Evolutionary conservation across 2,329 filamentous ascomycete species (phyloP).

Genomic region (Emmonsiellopsis sp.): DNA sequence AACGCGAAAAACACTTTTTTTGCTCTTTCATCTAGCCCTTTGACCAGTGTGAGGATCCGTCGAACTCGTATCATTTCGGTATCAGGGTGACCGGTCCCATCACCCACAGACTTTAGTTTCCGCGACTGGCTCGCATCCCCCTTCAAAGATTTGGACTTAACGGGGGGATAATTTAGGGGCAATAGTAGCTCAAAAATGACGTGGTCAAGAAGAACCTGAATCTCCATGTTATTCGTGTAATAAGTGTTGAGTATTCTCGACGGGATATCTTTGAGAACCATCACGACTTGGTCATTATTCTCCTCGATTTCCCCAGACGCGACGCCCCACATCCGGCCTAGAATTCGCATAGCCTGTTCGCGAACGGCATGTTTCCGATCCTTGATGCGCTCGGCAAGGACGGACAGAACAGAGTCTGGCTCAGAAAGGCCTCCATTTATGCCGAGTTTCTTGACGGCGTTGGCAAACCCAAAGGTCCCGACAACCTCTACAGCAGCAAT

Average conservation of each 20-base stretch:
- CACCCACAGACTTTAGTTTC: constrained; percentile 32
- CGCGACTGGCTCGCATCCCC: constrained; percentile 48
- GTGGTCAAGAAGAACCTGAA: constrained; percentile 74
- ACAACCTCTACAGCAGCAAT: constrained; percentile 81
- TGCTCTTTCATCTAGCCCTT: constrained; percentile 64
- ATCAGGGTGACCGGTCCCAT: constrained; percentile 30
- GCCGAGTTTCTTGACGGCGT: constrained; percentile 74
- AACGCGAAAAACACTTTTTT: constrained; percentile 84
- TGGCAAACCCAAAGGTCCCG: constrained; percentile 67
- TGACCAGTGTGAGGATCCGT: constrained; percentile 72
- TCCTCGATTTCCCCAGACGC: constrained; percentile 77
- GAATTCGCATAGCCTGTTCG: constrained; percentile 72
- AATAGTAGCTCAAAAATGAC: constrained; percentile 80
- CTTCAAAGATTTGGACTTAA: constrained; percentile 44
- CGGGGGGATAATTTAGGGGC: constrained; percentile 77
- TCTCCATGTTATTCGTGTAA: constrained; percentile 80
- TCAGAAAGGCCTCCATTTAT: constrained; percentile 64
- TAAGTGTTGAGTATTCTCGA: constrained; percentile 76
- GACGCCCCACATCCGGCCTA: constrained; percentile 88
- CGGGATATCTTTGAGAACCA: constrained; percentile 72
- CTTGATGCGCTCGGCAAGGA: constrained; percentile 77
- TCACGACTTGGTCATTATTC: constrained; percentile 65
- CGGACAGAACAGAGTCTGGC: constrained; percentile 67
- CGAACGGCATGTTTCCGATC: constrained; percentile 76
- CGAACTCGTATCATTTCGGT: constrained; percentile 64